A percentile compares a stretch with the other conserved stretches of the same genome.
phyloP scores from a whole-genome alignment of 2,329 filamentous ascomycete genomes.

The Ilyonectria destructans region DNA sequence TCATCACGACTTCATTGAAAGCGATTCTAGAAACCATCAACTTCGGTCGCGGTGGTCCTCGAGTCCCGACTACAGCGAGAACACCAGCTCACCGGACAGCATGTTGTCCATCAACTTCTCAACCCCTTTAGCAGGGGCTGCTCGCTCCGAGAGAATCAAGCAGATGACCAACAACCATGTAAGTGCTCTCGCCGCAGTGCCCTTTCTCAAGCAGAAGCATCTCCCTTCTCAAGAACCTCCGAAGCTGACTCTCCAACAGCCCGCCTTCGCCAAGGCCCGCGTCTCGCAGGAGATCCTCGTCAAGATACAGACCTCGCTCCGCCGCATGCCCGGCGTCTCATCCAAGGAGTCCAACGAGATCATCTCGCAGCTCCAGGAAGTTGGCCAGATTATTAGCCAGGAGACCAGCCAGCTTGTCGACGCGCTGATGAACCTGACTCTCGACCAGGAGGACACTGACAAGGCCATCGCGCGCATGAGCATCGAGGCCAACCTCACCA shows the following conservation, averaged over 20 bases:
- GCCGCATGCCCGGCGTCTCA: constrained; percentile 58
- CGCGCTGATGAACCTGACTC: constrained; percentile 55
- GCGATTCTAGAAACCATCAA: constrained; percentile 8
- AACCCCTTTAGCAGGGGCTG: constrained; percentile 57
- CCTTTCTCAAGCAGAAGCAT: not conserved
- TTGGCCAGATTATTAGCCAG: constrained; percentile 57
- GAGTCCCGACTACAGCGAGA: constrained; percentile 4
- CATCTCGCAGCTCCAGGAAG: constrained; percentile 54
- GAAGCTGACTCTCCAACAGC: constrained; percentile 42
- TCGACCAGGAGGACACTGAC: constrained; percentile 59
- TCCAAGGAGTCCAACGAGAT: constrained; percentile 55
- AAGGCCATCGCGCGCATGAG: constrained; percentile 58
- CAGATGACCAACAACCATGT: constrained; percentile 60
- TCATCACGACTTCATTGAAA: not conserved
- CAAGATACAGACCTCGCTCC: constrained; percentile 58
- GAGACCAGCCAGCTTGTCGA: constrained; percentile 59
- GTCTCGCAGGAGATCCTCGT: constrained; percentile 55
- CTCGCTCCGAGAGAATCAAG: constrained; percentile 56
- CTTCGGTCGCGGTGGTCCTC: constrained; percentile 18
- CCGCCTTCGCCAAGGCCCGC: constrained; percentile 55
- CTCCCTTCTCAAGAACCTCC: not conserved
- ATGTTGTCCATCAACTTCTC: constrained; percentile 60
- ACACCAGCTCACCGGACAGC: constrained; percentile 13
- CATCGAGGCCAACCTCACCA: constrained; percentile 56
- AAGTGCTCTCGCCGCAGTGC: constrained; percentile 38